Evolutionary conservation across 2,329 filamentous ascomycete genomes (phyloP), one percentile per base, ranked within the genome.

Genomic region (Neophaeococcomyces aloes): DNA sequence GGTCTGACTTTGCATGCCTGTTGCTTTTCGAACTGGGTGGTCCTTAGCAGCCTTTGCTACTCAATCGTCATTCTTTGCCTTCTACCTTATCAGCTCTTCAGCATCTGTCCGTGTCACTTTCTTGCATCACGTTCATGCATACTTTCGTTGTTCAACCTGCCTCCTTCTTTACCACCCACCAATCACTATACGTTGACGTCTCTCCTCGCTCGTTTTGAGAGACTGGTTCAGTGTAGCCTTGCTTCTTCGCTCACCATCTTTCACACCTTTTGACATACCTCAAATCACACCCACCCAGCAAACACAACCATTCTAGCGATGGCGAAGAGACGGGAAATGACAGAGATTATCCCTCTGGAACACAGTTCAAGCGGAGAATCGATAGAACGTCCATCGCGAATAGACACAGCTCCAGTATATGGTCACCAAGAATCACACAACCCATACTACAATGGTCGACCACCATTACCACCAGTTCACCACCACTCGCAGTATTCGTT

Each of bases 381-480:
- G 13, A 29, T 44, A 35, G 39, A 42, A 34, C 39, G 31, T 35
- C 39, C 29, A 35, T 42, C 39, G 30, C 39, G 41, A 33, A 44
- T 25, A 30, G 34, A 37, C 17, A 29, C 27, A 37, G 21, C 11
- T 43, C 30, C 31, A 23, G 17, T 33, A 30, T 23, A 15, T 32
- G 31, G 19, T 32, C 6, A 31, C 19, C 27, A 17, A 31, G 23
- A 17, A 38, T 44, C 29, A 4, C 8, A 30, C 10, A 15, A 30
- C 23, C 15, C 33, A n/a, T 44, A 44, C 15, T 25, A 32, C 27
- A 32, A 44, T 35, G 11, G 14, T 29, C 41, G 32, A 19, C 19
- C 41, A 7, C 23, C 27, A 15, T 15, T 33, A 32, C 29, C 29
- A 17, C n/a, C 15, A 23, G 27, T 21, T 2, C 19, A 38, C 3